Base-by-base conservation (phyloP, 768 basidiomycete species). In the Steccherinum ochraceum region DNA sequence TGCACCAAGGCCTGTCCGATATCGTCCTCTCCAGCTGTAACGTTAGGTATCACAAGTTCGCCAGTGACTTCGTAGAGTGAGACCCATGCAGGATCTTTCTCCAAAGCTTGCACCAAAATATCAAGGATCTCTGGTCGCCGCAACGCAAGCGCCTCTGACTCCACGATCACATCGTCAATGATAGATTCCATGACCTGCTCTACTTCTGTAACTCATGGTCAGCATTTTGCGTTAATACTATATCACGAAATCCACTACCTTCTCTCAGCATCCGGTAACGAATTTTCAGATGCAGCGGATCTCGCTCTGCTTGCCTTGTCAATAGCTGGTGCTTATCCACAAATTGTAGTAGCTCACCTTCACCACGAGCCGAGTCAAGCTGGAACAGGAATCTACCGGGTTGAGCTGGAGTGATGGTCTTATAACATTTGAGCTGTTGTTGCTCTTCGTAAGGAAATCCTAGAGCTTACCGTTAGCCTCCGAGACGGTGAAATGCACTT, bases 301-400 rank as follows among this genome's bases (percentile, higher is more conserved):
- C 84, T 45, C 75, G 71, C 18, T 82, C 89, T 89, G 59, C n/a
- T n/a, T n/a, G n/a, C n/a, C n/a, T n/a, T n/a, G n/a, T n/a, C n/a
- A n/a, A n/a, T n/a, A n/a, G n/a, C n/a, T n/a, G n/a, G n/a, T n/a
- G n/a, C n/a, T n/a, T n/a, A n/a, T n/a, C n/a, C n/a, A n/a, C n/a
- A n/a, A 55, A 12, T 27, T 24, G 25, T 5, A 27, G 12, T 24
- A 11, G 4, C 35, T 25, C 27, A 51, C 86, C 79, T 71, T 79
- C 77, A 2, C 84, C 84, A 51, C 73, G 62, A 16, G 61, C 66
- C 11, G 84, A 85, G 48, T 84, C 78, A n/a, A 93, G 72, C 44
- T 80, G 81, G 67, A 94, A 96, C 40, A 96, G 59, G 62, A 88
- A 92, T 55, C 84, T 82, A 2, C 83, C 83, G 0, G 91, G 80